Base-by-base conservation (phyloP, 805 yeast species). In the Lipomyces spencermartinsiae region DNA sequence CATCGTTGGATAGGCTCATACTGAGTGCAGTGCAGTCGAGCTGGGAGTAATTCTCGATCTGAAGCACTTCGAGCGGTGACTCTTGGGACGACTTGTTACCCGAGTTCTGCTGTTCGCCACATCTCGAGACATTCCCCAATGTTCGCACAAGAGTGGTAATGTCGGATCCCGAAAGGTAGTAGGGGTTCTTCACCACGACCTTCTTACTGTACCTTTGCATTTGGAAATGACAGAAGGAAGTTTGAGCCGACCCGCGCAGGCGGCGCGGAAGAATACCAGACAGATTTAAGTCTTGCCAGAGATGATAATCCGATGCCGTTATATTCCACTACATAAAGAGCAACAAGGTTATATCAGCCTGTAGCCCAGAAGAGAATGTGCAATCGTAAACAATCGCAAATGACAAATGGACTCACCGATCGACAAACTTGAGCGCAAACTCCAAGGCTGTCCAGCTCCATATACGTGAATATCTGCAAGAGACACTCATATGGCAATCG, bases 401-500 rank as follows among this genome's bases (percentile, higher is more conserved):
- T 4, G 35, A 29, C 54, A 49, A 29, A n/a, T 25, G 7, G 16
- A 61, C 68, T 43, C 43, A 66, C 69, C 35, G 63, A 34, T 8
- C 61, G 54, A 33, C 62, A 66, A 14, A 66, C 69, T 16, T 34
- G 46, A 7, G 67, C 59, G 54, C 60, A 54, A 8, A 19, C 22
- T 10, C 60, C 64, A 14, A 65, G 49, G n/a, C 43, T 3, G 5
- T 53, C 35, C 56, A 34, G 60, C 16, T 29, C 43, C 5, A 66
- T 61, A 43, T 25, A 19, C 19, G 34, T 9, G 58, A 66, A 62
- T 12, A 66, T 54, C 22, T 54, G 55, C 39, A 62, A 37, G 34
- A 66, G 34, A 31, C 64, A 59, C 37, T 66, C 69, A 33, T 53
- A 37, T 2, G 69, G 69, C n/a, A 66, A 43, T n/a, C 49, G 49